These are phyloP conservation scores for Ascochyta clinopodiicola DNA, from an alignment of 2,329 filamentous ascomycete genomes.

Conservation along the genomic window DNA sequence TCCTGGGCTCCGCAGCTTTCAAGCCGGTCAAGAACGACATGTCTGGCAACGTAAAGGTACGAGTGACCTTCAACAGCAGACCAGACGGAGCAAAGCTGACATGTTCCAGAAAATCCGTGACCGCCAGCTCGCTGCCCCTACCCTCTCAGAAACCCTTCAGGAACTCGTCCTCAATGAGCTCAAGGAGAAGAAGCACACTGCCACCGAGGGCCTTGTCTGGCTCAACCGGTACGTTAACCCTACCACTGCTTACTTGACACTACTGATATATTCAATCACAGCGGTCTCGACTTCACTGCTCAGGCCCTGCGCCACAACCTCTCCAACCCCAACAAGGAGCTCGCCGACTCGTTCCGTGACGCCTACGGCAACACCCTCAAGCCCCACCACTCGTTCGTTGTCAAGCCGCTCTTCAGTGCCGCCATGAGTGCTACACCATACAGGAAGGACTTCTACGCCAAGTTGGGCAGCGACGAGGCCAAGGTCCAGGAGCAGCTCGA, in stretches of 20 bases:
- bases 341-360: slow-evolving; percentile 82
- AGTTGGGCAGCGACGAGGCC: slow-evolving; percentile 72
- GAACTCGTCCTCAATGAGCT: slow-evolving; percentile 85
- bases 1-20: slow-evolving; percentile 76
- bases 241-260: slow-evolving; percentile 11
- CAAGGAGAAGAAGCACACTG: slow-evolving; percentile 85
- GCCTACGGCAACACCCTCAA: slow-evolving; percentile 90
- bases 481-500: slow-evolving; percentile 70
- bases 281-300: slow-evolving; percentile 92
- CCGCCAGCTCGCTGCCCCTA: slow-evolving; percentile 77
- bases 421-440: slow-evolving; percentile 95
- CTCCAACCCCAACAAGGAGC: slow-evolving; percentile 71
- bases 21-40: slow-evolving; percentile 91
- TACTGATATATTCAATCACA: slow-evolving; percentile 47
- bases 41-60: slow-evolving; percentile 86
- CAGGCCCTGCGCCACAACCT: slow-evolving; percentile 82
- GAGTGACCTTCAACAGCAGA: not conserved
- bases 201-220: slow-evolving; percentile 91
- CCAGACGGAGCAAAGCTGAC: not conserved
- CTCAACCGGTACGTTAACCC: slow-evolving; percentile 72
- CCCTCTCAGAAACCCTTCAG: slow-evolving; percentile 83
- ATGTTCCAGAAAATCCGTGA: slow-evolving; percentile 80
- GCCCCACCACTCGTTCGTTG: slow-evolving; percentile 84
- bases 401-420: slow-evolving; percentile 91
- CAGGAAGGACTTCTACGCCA: slow-evolving; percentile 89